phyloP scores from a whole-genome alignment of 306 rosid genomes.

The Quercus alba region DNA sequence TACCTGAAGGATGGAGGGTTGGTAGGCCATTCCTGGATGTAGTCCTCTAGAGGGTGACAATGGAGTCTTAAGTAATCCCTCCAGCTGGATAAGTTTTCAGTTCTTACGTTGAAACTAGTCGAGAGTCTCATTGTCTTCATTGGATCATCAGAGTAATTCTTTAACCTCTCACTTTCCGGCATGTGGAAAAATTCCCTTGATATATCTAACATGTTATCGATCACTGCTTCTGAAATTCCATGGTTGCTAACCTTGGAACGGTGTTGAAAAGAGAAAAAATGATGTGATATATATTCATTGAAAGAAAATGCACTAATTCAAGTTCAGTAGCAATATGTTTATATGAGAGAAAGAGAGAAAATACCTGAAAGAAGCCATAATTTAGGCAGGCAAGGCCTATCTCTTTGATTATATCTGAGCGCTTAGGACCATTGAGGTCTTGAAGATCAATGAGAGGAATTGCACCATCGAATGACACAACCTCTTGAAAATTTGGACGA shows the following conservation, averaged over 20 bases:
- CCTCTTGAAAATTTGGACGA: slow-evolving; percentile 27
- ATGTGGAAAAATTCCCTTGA: slow-evolving; percentile 23
- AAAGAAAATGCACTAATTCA: neutral
- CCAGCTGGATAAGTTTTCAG: slow-evolving; percentile 22
- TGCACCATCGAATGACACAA: slow-evolving; percentile 2
- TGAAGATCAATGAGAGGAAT: slow-evolving; percentile 33
- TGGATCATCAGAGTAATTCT: slow-evolving; percentile 25
- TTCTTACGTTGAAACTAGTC: slow-evolving; percentile 26
- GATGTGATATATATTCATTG: too few relatives aligned
- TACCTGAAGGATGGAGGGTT: slow-evolving; percentile 27
- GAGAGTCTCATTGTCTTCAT: slow-evolving; percentile 21
- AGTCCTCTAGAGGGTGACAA: slow-evolving; percentile 27
- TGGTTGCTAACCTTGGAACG: slow-evolving; percentile 23
- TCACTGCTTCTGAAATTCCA: slow-evolving; percentile 23
- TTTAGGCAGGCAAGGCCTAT: slow-evolving; percentile 29
- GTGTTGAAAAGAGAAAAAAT: neutral
- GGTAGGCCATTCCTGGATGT: slow-evolving; percentile 30
- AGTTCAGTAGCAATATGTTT: neutral
- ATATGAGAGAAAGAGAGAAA: too few relatives aligned
- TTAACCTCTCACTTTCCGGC: slow-evolving; percentile 22
- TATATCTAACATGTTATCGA: slow-evolving; percentile 15
- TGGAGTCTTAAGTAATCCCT: slow-evolving; percentile 34
- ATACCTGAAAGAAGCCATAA: slow-evolving; percentile 35
- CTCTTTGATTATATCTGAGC: slow-evolving; percentile 7
- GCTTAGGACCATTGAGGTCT: slow-evolving; percentile 6